Conservation (phyloP, 2,329 filamentous ascomycete species). For the Cadophora luteo-olivacea region DNA sequence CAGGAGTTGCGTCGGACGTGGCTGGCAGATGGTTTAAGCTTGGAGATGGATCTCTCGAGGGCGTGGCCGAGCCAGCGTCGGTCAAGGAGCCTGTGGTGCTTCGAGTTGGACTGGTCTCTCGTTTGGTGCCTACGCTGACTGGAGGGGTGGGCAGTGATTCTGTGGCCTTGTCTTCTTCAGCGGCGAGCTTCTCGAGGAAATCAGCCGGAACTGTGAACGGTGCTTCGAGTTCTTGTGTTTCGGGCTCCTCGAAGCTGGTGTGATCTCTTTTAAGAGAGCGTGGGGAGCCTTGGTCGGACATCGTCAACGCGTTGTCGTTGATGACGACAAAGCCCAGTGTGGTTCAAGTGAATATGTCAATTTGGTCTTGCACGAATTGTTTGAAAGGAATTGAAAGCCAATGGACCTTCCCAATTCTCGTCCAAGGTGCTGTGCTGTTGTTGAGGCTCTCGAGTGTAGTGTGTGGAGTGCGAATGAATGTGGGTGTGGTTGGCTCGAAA, state of each 20-base stretch:
- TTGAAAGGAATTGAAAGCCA: neutral
- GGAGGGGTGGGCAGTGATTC: constrained; percentile 25
- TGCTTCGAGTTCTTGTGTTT: constrained; percentile 25
- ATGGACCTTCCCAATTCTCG: neutral
- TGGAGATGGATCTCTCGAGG: constrained; percentile 27
- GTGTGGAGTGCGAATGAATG: neutral
- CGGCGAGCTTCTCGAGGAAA: constrained; percentile 7
- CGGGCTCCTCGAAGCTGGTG: constrained; percentile 30
- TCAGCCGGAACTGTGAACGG: constrained; percentile 28
- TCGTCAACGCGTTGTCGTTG: constrained; percentile 18
- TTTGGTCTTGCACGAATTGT: neutral
- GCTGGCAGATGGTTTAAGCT: neutral
- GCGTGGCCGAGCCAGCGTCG: constrained; percentile 33
- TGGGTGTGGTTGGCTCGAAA: constrained; percentile 2
- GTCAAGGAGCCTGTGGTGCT: constrained; percentile 35
- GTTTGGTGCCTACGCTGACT: constrained; percentile 14
- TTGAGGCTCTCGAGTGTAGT: constrained; percentile 24
- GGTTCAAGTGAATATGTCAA: neutral
- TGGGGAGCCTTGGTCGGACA: constrained; percentile 22
- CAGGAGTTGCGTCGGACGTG: neutral
- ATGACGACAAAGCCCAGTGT: neutral
- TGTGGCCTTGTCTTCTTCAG: neutral
- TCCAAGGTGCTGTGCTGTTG: constrained; percentile 13
- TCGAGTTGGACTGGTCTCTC: constrained; percentile 32
- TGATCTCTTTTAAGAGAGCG: constrained; percentile 33